These are phyloP conservation scores for Akanthomyces lecanii DNA, from an alignment of 2,329 filamentous ascomycete genomes.

Conservation along the genomic window DNA sequence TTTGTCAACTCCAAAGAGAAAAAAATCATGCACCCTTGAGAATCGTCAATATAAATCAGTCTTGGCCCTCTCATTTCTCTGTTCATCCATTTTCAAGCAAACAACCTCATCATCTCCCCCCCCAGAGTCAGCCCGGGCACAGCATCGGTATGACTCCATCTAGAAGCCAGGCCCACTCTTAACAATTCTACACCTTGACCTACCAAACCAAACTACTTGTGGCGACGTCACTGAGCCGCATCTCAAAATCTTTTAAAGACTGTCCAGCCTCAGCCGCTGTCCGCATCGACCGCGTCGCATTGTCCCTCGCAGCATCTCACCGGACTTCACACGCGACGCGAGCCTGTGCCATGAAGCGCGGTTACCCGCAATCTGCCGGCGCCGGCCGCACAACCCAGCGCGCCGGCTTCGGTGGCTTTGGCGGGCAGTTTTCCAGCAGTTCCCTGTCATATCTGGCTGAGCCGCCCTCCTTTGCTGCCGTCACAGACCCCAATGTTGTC, in stretches of 20 bases:
- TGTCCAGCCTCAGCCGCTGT: constrained; percentile 5
- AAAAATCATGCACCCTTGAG: no score
- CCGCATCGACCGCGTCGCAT: neutral
- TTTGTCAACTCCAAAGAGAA: no score
- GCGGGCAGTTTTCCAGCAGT: constrained; percentile 38
- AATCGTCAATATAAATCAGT: no score
- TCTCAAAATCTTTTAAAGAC: constrained; percentile 6
- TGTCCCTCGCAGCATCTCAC: neutral
- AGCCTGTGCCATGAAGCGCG: constrained; percentile 12
- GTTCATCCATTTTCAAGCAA: neutral
- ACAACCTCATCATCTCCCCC: neutral
- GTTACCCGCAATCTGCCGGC: constrained; percentile 2
- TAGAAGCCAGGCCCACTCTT: constrained; percentile 8
- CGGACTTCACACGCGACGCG: neutral
- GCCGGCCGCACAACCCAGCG: constrained; percentile 1
- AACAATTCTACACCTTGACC: neutral
- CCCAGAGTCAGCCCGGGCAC: neutral
- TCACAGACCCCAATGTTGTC: constrained; percentile 76
- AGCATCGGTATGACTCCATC: constrained; percentile 14
- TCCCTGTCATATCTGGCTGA: constrained; percentile 82
- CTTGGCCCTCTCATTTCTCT: neutral
- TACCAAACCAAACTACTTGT: neutral
- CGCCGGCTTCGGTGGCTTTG: constrained; percentile 39
- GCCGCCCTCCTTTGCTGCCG: constrained; percentile 70
- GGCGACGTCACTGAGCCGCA: constrained; percentile 10